Evolutionary conservation across 768 basidiomycete genomes (phyloP).

Genomic region (Mycena galopus): DNA sequence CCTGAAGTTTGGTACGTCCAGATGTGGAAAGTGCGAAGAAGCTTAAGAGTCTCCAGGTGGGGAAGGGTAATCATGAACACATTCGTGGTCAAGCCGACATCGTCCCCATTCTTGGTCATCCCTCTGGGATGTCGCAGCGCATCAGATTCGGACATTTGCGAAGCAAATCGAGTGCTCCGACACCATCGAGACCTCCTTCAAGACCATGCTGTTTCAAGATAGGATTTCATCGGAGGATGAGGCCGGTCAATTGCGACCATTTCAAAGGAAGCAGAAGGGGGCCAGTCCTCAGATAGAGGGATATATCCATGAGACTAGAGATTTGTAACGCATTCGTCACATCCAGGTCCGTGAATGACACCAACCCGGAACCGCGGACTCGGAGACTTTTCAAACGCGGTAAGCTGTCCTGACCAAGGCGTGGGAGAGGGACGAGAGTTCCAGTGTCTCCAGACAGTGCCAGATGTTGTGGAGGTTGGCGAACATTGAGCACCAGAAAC

Average conservation of each 20-base stretch:
- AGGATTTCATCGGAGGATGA: neutral
- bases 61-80: too few relatives aligned
- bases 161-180: neutral
- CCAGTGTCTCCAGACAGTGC: neutral
- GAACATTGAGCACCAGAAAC: neutral
- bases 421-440: neutral
- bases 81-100: too few relatives aligned
- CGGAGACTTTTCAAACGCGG: neutral
- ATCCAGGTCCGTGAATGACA: neutral
- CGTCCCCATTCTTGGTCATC: too few relatives aligned
- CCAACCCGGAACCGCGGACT: neutral
- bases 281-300: neutral
- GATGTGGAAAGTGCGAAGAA: too few relatives aligned
- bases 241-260: constrained; percentile 10
- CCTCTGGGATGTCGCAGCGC: neutral
- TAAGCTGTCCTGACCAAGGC: neutral
- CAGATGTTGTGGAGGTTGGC: neutral
- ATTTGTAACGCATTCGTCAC: neutral
- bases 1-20: too few relatives aligned
- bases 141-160: constrained; percentile 1
- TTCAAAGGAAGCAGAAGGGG: neutral
- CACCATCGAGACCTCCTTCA: neutral
- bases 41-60: too few relatives aligned
- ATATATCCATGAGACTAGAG: neutral
- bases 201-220: neutral